Percentiles rank a stretch among this genome's conserved stretches.
Conservation (phyloP, 2,329 filamentous ascomycete genomes). For the Curvularia hawaiiensis region DNA sequence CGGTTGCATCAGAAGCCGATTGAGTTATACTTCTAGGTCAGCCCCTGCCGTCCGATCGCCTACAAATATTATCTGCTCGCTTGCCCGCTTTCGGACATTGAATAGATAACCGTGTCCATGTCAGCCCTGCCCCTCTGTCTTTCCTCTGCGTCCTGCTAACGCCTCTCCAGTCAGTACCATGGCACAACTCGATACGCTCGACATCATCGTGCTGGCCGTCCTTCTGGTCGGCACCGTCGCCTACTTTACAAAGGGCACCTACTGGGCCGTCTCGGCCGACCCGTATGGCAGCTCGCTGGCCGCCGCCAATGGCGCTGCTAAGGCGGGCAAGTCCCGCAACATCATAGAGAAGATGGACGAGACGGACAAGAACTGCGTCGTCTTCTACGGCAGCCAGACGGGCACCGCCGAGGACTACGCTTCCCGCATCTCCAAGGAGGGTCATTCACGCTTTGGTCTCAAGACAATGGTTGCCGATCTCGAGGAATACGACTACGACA, state of each 20-base stretch:
- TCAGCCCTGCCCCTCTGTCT: slow-evolving; percentile 21
- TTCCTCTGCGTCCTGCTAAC: slow-evolving; percentile 16
- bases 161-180: slow-evolving; percentile 59
- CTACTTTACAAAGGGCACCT: slow-evolving; percentile 97
- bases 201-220: slow-evolving; percentile 85
- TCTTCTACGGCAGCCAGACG: slow-evolving; percentile 98
- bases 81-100: slow-evolving; percentile 33
- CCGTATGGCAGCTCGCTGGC: slow-evolving; percentile 80
- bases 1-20: no score
- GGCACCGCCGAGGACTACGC: slow-evolving; percentile 99
- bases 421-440: slow-evolving; percentile 93
- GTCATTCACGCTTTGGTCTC: slow-evolving; percentile 91
- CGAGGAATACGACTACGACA: slow-evolving; percentile 97
- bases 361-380: slow-evolving; percentile 92
- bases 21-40: background rate
- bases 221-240: slow-evolving; percentile 87
- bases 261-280: slow-evolving; percentile 88
- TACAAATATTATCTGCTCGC: slow-evolving; percentile 35
- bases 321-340: slow-evolving; percentile 84
- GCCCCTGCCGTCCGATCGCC: slow-evolving; percentile 13
- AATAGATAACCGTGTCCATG: slow-evolving; percentile 29
- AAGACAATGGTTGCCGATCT: slow-evolving; percentile 98
- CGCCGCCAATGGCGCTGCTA: slow-evolving; percentile 67
- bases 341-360: slow-evolving; percentile 97
- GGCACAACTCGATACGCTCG: slow-evolving; percentile 95